These are phyloP conservation scores for Lumnitzera littorea DNA, from an alignment of 345 rosid species.

Conservation along the genomic window DNA sequence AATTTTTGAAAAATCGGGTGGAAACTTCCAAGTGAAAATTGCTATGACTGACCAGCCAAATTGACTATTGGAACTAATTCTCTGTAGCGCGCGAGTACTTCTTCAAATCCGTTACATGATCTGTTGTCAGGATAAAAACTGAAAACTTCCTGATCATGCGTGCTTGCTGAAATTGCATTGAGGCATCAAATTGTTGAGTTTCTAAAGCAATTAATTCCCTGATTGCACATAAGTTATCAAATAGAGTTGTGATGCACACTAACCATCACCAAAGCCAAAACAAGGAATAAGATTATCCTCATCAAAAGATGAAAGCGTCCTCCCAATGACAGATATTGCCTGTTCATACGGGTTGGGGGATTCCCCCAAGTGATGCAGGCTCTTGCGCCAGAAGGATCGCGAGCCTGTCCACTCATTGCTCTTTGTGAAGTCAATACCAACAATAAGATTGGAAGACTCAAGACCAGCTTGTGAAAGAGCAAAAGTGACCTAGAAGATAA, in stretches of 20 bases:
- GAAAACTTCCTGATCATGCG: slow-evolving; percentile 46
- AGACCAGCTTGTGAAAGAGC: slow-evolving; percentile 66
- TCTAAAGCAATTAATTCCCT: neutral
- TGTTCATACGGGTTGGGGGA: slow-evolving; percentile 41
- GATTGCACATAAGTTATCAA: neutral
- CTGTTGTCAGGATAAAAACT: slow-evolving; percentile 36
- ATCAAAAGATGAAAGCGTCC: slow-evolving; percentile 40
- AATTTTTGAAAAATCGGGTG: neutral
- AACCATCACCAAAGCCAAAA: slow-evolving; percentile 51
- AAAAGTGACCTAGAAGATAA: slow-evolving; percentile 39
- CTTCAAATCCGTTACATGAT: slow-evolving; percentile 39
- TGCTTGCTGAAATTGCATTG: slow-evolving; percentile 27
- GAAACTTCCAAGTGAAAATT: neutral
- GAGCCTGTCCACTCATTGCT: slow-evolving; percentile 77
- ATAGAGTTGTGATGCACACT: slow-evolving; percentile 4
- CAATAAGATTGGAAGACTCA: slow-evolving; percentile 71
- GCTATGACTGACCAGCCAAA: slow-evolving; percentile 23
- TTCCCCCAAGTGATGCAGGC: slow-evolving; percentile 37
- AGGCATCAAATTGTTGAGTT: neutral
- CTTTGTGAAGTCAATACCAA: slow-evolving; percentile 67
- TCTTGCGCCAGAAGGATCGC: slow-evolving; percentile 27
- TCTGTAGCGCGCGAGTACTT: slow-evolving; percentile 36
- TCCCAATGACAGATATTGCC: slow-evolving; percentile 46
- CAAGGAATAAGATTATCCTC: slow-evolving; percentile 51
- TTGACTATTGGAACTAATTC: slow-evolving; percentile 37